These are phyloP conservation scores for Mucor racemosus DNA, from an alignment of 371 early-diverging fungal genomes.

Conservation along the genomic window DNA sequence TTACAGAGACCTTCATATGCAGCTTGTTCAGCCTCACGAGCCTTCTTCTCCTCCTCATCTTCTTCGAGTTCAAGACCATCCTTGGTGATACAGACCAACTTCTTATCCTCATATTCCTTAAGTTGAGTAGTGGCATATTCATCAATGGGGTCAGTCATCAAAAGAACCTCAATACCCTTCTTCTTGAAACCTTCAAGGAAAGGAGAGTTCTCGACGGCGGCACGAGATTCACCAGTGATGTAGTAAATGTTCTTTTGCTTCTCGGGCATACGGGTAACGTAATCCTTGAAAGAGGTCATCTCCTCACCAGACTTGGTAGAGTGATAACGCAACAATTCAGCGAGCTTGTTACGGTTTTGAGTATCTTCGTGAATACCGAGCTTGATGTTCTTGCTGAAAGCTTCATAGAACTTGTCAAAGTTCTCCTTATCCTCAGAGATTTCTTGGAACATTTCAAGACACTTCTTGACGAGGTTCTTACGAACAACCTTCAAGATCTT, in stretches of 20 bases:
- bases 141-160: constrained; percentile 94
- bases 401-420: constrained; percentile 75
- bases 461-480: constrained; percentile 83
- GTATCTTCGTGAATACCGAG: constrained; percentile 80
- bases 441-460: constrained; percentile 77
- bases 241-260: constrained; percentile 92
- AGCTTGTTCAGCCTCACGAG: constrained; percentile 87
- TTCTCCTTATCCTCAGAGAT: constrained; percentile 73
- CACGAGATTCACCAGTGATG: constrained; percentile 97
- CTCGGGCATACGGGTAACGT: constrained; percentile 81
- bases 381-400: constrained; percentile 76
- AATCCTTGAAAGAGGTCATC: constrained; percentile 77
- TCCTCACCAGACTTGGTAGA: constrained; percentile 70
- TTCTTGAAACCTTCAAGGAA: constrained; percentile 98
- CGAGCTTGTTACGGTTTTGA: constrained; percentile 68
- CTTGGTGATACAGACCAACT: constrained; percentile 97
- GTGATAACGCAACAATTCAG: constrained; percentile 75
- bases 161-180: constrained; percentile 96
- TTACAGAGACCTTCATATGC: constrained; percentile 84
- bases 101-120: constrained; percentile 98
- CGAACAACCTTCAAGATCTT: constrained; percentile 77
- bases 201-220: constrained; percentile 96
- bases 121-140: constrained; percentile 97
- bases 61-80: constrained; percentile 99
- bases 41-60: constrained; percentile 94